Evolutionary conservation across 169 alveolate species (phyloP).

Genomic region (Eimeria maxima): DNA sequence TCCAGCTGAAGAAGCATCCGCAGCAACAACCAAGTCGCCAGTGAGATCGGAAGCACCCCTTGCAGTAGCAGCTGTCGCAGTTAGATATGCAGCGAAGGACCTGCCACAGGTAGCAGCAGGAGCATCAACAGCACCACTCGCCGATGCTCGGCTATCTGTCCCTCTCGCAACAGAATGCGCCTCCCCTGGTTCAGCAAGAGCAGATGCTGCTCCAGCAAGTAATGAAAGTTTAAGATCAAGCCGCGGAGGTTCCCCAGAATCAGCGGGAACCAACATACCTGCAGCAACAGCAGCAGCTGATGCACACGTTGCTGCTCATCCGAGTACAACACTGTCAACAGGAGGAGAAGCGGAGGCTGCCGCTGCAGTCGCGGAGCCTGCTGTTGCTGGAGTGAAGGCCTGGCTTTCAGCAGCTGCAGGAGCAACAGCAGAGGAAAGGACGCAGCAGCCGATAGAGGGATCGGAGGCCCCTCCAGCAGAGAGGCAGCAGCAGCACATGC

Average conservation of each 20-base stretch:
- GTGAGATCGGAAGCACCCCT: neutral
- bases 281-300: neutral
- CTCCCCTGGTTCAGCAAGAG: neutral
- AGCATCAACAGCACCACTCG: neutral
- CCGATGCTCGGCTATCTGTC: neutral
- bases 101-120: neutral
- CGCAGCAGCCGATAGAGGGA: neutral
- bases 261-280: neutral
- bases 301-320: neutral
- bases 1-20: neutral
- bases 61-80: neutral
- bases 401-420: neutral
- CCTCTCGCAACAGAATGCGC: neutral
- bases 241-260: neutral
- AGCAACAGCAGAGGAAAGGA: neutral
- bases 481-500: slow-evolving; percentile 7
- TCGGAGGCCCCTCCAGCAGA: neutral
- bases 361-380: neutral
- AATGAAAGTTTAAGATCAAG: neutral
- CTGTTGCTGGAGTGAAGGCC: neutral
- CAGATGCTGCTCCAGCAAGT: neutral
- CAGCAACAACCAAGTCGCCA: neutral
- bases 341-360: neutral
- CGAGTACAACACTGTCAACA: neutral
- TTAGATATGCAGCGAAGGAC: neutral